A percentile compares a stretch with the other conserved stretches of the same genome.
Conservation (phyloP, 331 rosid genomes). For the Rosa hybrid region DNA sequence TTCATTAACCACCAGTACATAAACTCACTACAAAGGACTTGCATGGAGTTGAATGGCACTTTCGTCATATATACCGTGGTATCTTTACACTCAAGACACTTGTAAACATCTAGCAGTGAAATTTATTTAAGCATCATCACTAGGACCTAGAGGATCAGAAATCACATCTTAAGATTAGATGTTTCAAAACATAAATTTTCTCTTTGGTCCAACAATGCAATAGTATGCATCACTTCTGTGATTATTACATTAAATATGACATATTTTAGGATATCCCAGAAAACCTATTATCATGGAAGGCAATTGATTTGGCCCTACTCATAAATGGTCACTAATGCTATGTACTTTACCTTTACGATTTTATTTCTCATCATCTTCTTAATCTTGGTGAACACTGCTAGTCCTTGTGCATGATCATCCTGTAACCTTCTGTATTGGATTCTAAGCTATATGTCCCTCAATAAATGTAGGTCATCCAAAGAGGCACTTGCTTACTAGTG, state of each 20-base stretch:
- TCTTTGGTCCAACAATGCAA: not conserved
- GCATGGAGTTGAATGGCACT: constrained; percentile 69
- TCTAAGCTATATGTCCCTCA: constrained; percentile 18
- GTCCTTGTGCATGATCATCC: not conserved
- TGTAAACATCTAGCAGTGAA: not conserved
- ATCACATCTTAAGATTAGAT: not conserved
- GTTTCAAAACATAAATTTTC: not conserved
- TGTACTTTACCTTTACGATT: not conserved
- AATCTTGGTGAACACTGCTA: not conserved
- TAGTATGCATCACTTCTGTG: not conserved
- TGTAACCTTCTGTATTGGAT: not conserved
- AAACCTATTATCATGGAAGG: not conserved
- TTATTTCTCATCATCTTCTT: not conserved
- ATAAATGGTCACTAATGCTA: not conserved
- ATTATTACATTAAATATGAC: not conserved
- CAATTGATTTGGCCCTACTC: not conserved
- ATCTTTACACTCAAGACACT: constrained; percentile 17
- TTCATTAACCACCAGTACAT: constrained; percentile 53
- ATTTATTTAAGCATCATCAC: not conserved
- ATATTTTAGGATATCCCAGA: not conserved
- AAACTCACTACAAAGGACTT: constrained; percentile 61
- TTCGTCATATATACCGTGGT: constrained; percentile 73
- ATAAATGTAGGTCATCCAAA: constrained; percentile 62
- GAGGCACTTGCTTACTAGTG: constrained; percentile 73
- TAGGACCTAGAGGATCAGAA: not conserved